These are phyloP conservation scores for Phlebiopsis flavidoalba DNA, from an alignment of 768 basidiomycete genomes.

Conservation along the genomic window DNA sequence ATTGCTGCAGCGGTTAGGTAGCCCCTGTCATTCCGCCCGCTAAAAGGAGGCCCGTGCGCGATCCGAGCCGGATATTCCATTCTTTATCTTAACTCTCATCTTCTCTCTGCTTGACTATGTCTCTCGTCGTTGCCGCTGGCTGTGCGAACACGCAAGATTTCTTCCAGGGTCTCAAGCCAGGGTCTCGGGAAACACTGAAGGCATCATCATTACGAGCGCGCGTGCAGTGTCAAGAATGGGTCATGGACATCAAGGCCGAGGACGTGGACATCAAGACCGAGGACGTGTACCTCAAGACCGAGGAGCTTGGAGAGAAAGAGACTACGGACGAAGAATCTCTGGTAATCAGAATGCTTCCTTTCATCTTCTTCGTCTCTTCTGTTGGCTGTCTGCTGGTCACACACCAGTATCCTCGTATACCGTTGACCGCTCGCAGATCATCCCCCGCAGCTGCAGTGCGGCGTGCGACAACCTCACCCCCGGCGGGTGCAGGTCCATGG, in stretches of 20 bases:
- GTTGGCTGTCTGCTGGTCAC: not conserved
- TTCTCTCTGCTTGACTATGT: not conserved
- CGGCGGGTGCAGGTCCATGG: not conserved
- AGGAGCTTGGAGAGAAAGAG: too few relatives aligned
- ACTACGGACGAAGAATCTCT: too few relatives aligned
- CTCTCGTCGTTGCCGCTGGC: not conserved
- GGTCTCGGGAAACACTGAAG: not conserved
- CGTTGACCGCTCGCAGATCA: too few relatives aligned
- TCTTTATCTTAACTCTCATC: not conserved
- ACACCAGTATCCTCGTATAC: too few relatives aligned
- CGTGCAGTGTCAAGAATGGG: not conserved
- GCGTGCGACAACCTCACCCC: too few relatives aligned
- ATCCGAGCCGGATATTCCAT: not conserved
- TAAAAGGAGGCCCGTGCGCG: too few relatives aligned
- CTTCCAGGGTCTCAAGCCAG: not conserved
- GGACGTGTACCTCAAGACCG: not conserved
- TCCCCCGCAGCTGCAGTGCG: too few relatives aligned
- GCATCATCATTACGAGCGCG: not conserved
- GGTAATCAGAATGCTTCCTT: too few relatives aligned
- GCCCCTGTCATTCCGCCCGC: too few relatives aligned
- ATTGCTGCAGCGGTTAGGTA: too few relatives aligned
- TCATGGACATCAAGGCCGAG: not conserved
- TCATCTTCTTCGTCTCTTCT: too few relatives aligned
- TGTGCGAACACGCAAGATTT: too few relatives aligned
- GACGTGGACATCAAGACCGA: not conserved